Evolutionary conservation across 257 asterid species (phyloP).

Genomic region (Capsicum chinense): DNA sequence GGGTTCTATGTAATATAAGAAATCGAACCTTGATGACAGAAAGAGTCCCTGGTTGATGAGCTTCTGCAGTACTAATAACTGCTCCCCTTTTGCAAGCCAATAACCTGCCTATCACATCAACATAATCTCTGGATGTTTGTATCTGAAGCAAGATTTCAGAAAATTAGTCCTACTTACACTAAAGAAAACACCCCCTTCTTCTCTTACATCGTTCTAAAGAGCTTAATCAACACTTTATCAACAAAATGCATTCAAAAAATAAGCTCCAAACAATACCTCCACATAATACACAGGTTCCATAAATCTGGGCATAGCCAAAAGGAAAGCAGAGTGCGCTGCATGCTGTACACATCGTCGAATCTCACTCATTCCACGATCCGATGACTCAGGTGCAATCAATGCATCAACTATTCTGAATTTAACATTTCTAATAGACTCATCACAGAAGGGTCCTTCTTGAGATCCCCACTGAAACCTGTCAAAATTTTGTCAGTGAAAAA

Average conservation of each 20-base stretch:
- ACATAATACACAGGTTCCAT: constrained; percentile 95
- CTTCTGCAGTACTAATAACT: constrained; percentile 72
- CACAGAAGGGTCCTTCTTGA: no score
- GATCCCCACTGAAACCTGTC: no score
- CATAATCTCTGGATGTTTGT: constrained; percentile 63
- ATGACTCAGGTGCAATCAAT: constrained; percentile 89
- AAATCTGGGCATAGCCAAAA: constrained; percentile 90
- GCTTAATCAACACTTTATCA: neutral
- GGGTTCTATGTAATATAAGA: neutral
- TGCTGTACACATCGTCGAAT: constrained; percentile 92
- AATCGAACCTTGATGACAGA: constrained; percentile 80
- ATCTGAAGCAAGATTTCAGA: constrained; percentile 56
- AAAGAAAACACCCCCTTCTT: neutral
- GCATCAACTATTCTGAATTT: constrained; percentile 49
- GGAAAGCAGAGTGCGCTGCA: constrained; percentile 93
- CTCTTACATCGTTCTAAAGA: neutral
- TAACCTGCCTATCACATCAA: no score
- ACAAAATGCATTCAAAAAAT: neutral
- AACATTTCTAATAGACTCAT: no score
- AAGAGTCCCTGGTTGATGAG: constrained; percentile 94
- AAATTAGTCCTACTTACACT: constrained; percentile 28
- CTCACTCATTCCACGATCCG: constrained; percentile 94
- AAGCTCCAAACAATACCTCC: constrained; percentile 52
- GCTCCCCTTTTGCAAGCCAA: constrained; percentile 88
- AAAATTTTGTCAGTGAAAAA: no score